These are phyloP conservation scores for Knoxdaviesia capensis DNA, from an alignment of 2,329 filamentous ascomycete genomes.

Conservation along the genomic window DNA sequence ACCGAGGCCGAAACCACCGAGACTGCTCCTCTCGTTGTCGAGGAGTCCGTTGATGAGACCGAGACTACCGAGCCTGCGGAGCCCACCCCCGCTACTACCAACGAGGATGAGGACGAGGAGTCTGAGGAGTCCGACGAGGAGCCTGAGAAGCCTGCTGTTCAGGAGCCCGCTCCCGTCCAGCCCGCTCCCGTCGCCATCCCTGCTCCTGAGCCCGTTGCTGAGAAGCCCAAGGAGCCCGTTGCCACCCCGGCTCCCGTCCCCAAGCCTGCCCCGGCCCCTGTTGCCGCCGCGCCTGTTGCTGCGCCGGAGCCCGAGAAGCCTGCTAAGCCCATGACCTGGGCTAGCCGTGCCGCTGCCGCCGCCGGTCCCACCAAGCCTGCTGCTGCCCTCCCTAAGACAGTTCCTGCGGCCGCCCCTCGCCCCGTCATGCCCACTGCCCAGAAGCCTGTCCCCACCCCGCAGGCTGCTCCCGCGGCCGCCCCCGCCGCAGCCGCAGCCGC, in stretches of 20 bases:
- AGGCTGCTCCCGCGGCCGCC: constrained; percentile 13
- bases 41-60: constrained; percentile 32
- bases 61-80: constrained; percentile 38
- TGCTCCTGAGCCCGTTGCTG: constrained; percentile 33
- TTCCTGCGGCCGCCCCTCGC: constrained; percentile 24
- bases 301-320: constrained; percentile 26
- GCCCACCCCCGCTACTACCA: background rate
- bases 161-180: constrained; percentile 14
- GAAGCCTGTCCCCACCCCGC: constrained; percentile 29
- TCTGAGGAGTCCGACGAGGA: background rate
- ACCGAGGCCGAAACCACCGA: constrained; percentile 15
- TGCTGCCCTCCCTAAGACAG: constrained; percentile 36
- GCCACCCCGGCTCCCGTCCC: constrained; percentile 30
- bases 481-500: constrained; percentile 16
- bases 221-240: constrained; percentile 46
- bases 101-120: constrained; percentile 1
- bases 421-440: constrained; percentile 22
- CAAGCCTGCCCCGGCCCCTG: constrained; percentile 12
- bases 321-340: constrained; percentile 54
- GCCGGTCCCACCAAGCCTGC: constrained; percentile 22
- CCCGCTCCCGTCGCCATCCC: constrained; percentile 28
- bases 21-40: constrained; percentile 25
- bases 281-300: constrained; percentile 28
- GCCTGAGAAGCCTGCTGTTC: background rate
- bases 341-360: constrained; percentile 43